Percentiles rank a stretch among this genome's conserved stretches.
Evolutionary conservation across 164 flowering plant genomes (phyloP).

Genomic region (Saururus chinensis): DNA sequence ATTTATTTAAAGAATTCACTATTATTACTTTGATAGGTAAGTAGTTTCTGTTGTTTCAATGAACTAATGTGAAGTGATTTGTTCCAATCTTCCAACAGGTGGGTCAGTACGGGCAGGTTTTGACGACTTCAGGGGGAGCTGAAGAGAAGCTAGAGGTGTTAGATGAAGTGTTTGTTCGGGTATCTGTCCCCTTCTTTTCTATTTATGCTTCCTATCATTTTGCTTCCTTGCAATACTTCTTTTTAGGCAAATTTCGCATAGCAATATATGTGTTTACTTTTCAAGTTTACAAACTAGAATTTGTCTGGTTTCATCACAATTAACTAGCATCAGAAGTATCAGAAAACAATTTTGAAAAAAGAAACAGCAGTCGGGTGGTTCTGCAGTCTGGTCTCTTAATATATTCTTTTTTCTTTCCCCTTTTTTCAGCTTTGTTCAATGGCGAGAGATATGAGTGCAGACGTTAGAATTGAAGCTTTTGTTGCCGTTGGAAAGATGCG

Average conservation of each 20-base stretch:
- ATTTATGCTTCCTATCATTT: not conserved
- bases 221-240: not conserved
- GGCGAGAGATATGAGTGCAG: conserved; percentile 73
- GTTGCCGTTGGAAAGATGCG: conserved; percentile 48
- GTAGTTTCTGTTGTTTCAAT: not conserved
- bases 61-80: not conserved
- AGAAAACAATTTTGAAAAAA: not conserved
- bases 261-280: not conserved
- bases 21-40: not conserved
- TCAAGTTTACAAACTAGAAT: too few relatives aligned
- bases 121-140: conserved; percentile 18
- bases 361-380: too few relatives aligned
- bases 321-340: too few relatives aligned
- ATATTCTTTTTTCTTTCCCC: not conserved
- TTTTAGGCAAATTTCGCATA: not conserved
- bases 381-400: not conserved
- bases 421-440: conserved; percentile 56
- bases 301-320: too few relatives aligned
- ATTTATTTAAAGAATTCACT: not conserved
- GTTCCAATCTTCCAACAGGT: conserved; percentile 30
- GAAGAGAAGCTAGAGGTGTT: conserved; percentile 23
- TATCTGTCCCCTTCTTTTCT: conserved; percentile 7
- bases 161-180: conserved; percentile 67
- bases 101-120: conserved; percentile 48
- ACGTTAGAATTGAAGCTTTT: conserved; percentile 64